phyloP scores from a whole-genome alignment of 2,329 filamentous ascomycete genomes.

The Shiraia bambusicola region DNA sequence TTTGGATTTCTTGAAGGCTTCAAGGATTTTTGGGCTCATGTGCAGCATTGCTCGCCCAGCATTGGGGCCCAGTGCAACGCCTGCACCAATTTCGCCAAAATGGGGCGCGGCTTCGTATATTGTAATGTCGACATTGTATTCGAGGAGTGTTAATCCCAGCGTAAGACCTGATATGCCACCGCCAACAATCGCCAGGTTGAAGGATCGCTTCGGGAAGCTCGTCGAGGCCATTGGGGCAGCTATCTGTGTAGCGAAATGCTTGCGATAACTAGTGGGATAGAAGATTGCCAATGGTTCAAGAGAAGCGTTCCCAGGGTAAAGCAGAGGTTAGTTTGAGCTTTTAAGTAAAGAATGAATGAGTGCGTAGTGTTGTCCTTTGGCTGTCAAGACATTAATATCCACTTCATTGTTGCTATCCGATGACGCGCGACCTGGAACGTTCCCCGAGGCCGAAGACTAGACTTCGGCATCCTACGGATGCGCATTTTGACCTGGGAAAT shows the following conservation, averaged over 20 bases:
- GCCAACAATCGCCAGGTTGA: conserved; percentile 59
- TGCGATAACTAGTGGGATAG: no score
- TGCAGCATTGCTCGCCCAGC: conserved; percentile 57
- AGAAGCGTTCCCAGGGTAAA: no score
- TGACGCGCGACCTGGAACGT: not conserved
- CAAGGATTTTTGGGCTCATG: conserved; percentile 48
- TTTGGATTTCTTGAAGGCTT: conserved; percentile 46
- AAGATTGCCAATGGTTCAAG: no score
- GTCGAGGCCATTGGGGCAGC: conserved; percentile 21
- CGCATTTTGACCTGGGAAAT: no score
- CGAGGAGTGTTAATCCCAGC: conserved; percentile 56
- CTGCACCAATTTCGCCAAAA: conserved; percentile 62
- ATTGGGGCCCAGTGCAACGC: conserved; percentile 59
- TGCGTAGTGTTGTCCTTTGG: no score
- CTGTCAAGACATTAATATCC: no score
- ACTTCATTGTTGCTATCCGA: not conserved
- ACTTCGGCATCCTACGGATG: no score
- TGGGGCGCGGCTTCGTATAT: conserved; percentile 59
- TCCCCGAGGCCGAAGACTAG: no score
- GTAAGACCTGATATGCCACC: conserved; percentile 60
- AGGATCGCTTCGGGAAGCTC: conserved; percentile 33
- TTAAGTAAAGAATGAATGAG: not conserved
- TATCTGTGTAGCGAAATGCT: not conserved
- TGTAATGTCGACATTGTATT: conserved; percentile 49
- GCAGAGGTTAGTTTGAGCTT: no score